Base-by-base conservation (phyloP, 192 early-diverging fungal species). In the Coemansia reversa region DNA sequence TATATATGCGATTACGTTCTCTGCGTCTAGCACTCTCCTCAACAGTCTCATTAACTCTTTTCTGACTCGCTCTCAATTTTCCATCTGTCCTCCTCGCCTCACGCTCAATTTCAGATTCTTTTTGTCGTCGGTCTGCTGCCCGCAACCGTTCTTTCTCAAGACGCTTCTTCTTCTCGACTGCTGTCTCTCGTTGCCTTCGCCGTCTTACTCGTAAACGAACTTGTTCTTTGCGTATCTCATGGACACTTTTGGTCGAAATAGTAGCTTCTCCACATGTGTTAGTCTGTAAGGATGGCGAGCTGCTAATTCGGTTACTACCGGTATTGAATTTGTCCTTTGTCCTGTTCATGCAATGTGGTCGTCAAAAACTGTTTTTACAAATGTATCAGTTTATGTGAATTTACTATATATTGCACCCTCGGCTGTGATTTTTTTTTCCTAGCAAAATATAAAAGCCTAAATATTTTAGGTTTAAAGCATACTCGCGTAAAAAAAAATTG, bases 41-140 rank as follows among this genome's bases (percentile, higher is more conserved):
- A 16, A 59, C 58, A 0, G 76, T 73, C 42, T 78, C 76, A 28
- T 62, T 66, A 5, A 56, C 63, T 1, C 76, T 57, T n/a, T 70
- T 48, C 6, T 42, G 48, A 52, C 62, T 65, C 3, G 70, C 76
- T 0, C 75, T 57, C 9, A 65, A 23, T 0, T 66, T 28, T 16
- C 75, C 66, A n/a, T 62, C 66, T 3, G 29, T 62, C n/a, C 59
- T 52, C 5, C 75, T 32, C 7, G 18, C 35, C 18, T 72, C 66
- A 1, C 65, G 42, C 33, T 78, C 69, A 16, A 24, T 27, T 0
- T 55, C 53, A 3, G 66, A 58, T 22, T 78, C 75, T 32, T 59
- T 67, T 22, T 48, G 58, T 2, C 75, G 57, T 4, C 75, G 55
- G 0, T 29, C 39, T 0, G 70, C 70, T 0, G 75, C 65, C 6